These are phyloP conservation scores for Yamadazyma nakazawae DNA, from an alignment of 805 yeast species.

Conservation along the genomic window DNA sequence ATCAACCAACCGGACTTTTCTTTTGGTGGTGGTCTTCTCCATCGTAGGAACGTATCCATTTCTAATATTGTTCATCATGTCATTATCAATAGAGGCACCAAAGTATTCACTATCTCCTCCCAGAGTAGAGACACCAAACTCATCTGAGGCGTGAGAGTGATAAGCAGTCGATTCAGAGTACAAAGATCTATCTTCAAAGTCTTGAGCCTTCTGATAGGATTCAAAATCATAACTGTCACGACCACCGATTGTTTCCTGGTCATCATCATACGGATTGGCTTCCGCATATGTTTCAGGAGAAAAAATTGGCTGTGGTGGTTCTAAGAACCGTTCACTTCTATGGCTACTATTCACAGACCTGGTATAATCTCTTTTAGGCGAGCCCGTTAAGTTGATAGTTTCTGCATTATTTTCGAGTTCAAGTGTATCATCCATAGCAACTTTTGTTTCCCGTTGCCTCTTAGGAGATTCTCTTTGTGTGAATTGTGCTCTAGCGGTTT, in stretches of 20 bases:
- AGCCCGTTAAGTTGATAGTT: conserved; percentile 27
- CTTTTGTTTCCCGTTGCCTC: conserved; percentile 47
- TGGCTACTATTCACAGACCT: conserved; percentile 30
- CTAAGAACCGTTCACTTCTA: conserved; percentile 50
- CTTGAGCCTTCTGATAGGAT: conserved; percentile 33
- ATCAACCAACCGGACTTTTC: conserved; percentile 66
- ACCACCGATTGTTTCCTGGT: conserved; percentile 15
- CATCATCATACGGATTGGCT: conserved; percentile 37
- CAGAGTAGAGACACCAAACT: conserved; percentile 11
- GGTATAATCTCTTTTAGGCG: conserved; percentile 33
- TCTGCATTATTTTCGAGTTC: conserved; percentile 28
- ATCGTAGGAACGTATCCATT: conserved; percentile 52
- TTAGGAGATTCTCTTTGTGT: conserved; percentile 72
- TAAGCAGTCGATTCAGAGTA: conserved; percentile 37
- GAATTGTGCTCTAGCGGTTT: conserved; percentile 63
- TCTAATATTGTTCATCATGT: conserved; percentile 43
- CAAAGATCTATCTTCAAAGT: conserved; percentile 31
- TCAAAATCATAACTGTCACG: conserved; percentile 29
- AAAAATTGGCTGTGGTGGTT: conserved; percentile 65
- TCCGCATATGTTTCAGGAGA: conserved; percentile 62
- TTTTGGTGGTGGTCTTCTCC: conserved; percentile 64
- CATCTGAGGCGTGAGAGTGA: conserved; percentile 25
- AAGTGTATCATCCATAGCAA: conserved; percentile 46
- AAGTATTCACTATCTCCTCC: conserved; percentile 30
- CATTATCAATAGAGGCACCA: conserved; percentile 45